phyloP scores from a whole-genome alignment of 2,329 filamentous ascomycete species.

The Lecanicillium sp. region DNA sequence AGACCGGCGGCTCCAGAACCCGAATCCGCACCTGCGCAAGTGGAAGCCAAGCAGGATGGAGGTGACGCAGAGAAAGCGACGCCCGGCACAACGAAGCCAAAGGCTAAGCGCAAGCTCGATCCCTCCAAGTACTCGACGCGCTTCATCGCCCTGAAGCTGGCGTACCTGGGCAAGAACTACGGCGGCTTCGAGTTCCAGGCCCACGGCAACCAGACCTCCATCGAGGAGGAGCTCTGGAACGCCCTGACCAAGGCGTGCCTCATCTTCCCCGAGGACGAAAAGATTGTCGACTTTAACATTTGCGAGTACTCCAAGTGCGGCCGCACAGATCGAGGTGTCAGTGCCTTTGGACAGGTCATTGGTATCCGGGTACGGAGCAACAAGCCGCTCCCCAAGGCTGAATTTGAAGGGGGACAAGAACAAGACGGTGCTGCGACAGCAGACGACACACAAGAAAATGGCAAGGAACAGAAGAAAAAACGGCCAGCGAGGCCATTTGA shows the following conservation, averaged over 20 bases:
- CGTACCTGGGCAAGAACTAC: conserved; percentile 86
- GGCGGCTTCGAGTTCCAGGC: conserved; percentile 88
- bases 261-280: conserved; percentile 63
- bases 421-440: neutral
- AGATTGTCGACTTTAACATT: conserved; percentile 69
- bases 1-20: conserved; percentile 27
- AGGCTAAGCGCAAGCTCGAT: conserved; percentile 58
- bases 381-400: conserved; percentile 46
- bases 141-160: conserved; percentile 84
- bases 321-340: conserved; percentile 86
- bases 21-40: conserved; percentile 3
- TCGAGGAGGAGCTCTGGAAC: conserved; percentile 93
- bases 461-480: conserved; percentile 21
- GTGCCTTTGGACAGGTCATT: conserved; percentile 94
- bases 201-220: conserved; percentile 66
- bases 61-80: neutral
- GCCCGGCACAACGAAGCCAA: conserved; percentile 28
- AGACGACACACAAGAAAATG: conserved; percentile 20
- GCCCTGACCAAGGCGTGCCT: conserved; percentile 76
- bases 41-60: conserved; percentile 11
- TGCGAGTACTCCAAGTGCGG: conserved; percentile 95
- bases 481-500: conserved; percentile 42
- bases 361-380: conserved; percentile 77
- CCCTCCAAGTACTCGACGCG: conserved; percentile 75
- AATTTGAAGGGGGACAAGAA: neutral